A percentile compares a stretch with the other conserved stretches of the same genome.
Conservation (phyloP, 345 rosid genomes). For the Jatropha curcas region DNA sequence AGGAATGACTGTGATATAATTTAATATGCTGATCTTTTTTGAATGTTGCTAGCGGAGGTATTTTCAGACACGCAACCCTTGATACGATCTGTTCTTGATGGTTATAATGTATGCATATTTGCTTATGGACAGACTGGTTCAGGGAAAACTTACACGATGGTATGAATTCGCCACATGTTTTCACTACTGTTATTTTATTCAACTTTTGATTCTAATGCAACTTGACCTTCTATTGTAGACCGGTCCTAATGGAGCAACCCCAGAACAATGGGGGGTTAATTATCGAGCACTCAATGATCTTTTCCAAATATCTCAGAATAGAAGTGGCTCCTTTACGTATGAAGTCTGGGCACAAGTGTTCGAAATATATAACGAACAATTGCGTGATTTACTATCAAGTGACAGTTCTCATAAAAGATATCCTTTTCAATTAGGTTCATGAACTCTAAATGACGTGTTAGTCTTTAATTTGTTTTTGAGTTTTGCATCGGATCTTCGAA, state of each 20-base stretch:
- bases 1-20: slow-evolving; percentile 15
- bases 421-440: slow-evolving; percentile 44
- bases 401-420: slow-evolving; percentile 72
- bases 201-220: slow-evolving; percentile 6
- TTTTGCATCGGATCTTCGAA: not conserved
- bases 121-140: slow-evolving; percentile 99
- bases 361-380: slow-evolving; percentile 93
- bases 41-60: slow-evolving; percentile 63
- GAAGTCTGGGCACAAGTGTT: slow-evolving; percentile 83
- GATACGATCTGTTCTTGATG: slow-evolving; percentile 79
- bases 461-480: not conserved
- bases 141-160: slow-evolving; percentile 96
- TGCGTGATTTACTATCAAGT: slow-evolving; percentile 63
- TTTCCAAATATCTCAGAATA: slow-evolving; percentile 59
- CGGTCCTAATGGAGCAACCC: slow-evolving; percentile 63
- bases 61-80: slow-evolving; percentile 71
- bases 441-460: not conserved
- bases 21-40: slow-evolving; percentile 15
- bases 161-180: slow-evolving; percentile 17
- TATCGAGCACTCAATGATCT: slow-evolving; percentile 82
- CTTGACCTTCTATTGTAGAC: slow-evolving; percentile 39
- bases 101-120: slow-evolving; percentile 86
- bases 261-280: slow-evolving; percentile 90
- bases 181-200: not conserved
- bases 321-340: slow-evolving; percentile 52